These are phyloP conservation scores for Diutina sp. DNA, from an alignment of 1,139 yeast genomes.

Conservation along the genomic window DNA sequence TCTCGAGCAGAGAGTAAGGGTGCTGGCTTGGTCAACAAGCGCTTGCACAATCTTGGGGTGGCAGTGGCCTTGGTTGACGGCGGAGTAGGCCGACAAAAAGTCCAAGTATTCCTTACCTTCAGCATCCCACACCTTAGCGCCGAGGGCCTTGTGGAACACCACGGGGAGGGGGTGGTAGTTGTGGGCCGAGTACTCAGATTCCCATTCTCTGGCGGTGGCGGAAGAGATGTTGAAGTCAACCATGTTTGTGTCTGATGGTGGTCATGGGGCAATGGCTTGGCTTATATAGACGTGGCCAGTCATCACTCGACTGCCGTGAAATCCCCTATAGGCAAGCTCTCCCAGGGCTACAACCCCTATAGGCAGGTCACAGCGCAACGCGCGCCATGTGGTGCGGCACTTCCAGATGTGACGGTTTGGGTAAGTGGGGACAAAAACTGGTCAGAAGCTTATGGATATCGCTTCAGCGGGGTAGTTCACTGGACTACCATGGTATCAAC, in stretches of 20 bases:
- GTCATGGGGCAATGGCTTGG: not conserved
- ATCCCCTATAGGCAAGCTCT: not conserved
- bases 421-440: too few species aligned
- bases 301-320: not conserved
- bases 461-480: too few species aligned
- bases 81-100: conserved; percentile 86
- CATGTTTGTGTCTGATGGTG: not conserved
- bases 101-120: conserved; percentile 85
- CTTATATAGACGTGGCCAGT: not conserved
- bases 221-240: conserved; percentile 1
- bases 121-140: conserved; percentile 97
- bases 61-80: conserved; percentile 97
- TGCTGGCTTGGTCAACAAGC: conserved; percentile 74
- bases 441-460: too few species aligned
- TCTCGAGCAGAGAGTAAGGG: conserved; percentile 76
- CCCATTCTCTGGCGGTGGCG: conserved; percentile 50
- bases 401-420: too few species aligned
- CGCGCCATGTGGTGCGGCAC: not conserved
- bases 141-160: conserved; percentile 73
- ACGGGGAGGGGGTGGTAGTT: conserved; percentile 96
- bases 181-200: conserved; percentile 81
- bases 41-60: conserved; percentile 89
- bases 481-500: too few species aligned
- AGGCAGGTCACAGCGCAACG: conserved; percentile 2
- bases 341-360: not conserved